These are phyloP conservation scores for Aspergillus unguis DNA, from an alignment of 2,329 filamentous ascomycete species.

Conservation along the genomic window DNA sequence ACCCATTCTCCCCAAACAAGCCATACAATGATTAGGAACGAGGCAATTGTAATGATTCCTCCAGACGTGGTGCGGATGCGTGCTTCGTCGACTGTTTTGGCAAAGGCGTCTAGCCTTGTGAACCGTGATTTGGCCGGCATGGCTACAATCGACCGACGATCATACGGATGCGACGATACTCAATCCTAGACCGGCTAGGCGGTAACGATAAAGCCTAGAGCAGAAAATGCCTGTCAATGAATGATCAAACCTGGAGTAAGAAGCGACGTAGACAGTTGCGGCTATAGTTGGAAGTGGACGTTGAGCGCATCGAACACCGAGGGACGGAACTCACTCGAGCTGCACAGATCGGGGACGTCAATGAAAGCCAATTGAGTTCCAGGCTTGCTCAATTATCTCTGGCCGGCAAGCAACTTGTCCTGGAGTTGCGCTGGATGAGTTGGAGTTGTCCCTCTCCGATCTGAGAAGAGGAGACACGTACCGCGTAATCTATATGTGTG, in stretches of 20 bases:
- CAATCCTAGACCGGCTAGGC: constrained; percentile 17
- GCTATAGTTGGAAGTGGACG: not conserved
- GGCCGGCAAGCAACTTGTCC: constrained; percentile 15
- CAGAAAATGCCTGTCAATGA: constrained; percentile 6
- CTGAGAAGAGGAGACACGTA: constrained; percentile 5
- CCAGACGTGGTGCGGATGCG: constrained; percentile 92
- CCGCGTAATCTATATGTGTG: constrained; percentile 10
- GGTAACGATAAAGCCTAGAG: constrained; percentile 8
- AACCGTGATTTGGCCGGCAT: constrained; percentile 95
- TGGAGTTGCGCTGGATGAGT: constrained; percentile 12
- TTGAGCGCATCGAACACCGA: not conserved
- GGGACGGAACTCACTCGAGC: constrained; percentile 4
- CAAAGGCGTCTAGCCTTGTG: constrained; percentile 95
- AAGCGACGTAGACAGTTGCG: not conserved
- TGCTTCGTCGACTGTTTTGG: constrained; percentile 98
- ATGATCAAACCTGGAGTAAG: not conserved
- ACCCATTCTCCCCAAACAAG: constrained; percentile 93
- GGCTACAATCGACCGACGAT: constrained; percentile 26
- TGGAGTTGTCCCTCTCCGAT: constrained; percentile 2
- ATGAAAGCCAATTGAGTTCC: constrained; percentile 3
- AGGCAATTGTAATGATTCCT: constrained; percentile 89
- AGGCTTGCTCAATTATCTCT: constrained; percentile 1
- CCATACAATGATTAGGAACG: constrained; percentile 81
- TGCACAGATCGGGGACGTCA: constrained; percentile 1
- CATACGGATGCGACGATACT: constrained; percentile 22